Conservation (phyloP, 2,329 filamentous ascomycete species). For the Pseudogymnoascus sp. region DNA sequence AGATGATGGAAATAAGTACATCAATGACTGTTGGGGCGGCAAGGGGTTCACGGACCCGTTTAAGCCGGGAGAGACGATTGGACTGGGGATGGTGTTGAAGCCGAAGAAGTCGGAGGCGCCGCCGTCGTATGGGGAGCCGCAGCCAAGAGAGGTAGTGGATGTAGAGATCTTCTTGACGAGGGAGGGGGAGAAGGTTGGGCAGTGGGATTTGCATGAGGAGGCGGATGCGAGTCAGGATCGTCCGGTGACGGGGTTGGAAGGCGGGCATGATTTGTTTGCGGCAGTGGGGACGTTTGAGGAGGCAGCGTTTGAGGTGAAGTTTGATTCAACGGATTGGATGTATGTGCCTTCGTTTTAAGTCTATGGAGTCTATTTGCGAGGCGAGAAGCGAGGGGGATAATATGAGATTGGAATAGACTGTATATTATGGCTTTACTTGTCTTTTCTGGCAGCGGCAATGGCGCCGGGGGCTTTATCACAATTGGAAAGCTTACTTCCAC, state of each 20-base stretch:
- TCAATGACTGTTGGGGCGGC: slow-evolving; percentile 68
- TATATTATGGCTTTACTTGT: neutral
- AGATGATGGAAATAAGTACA: slow-evolving; percentile 68
- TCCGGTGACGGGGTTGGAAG: slow-evolving; percentile 59
- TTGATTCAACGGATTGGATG: slow-evolving; percentile 50
- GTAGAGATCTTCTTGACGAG: slow-evolving; percentile 63
- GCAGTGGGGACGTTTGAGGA: slow-evolving; percentile 62
- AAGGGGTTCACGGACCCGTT: slow-evolving; percentile 59
- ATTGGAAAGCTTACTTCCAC: neutral
- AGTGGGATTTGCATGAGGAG: slow-evolving; percentile 71
- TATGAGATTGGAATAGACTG: neutral
- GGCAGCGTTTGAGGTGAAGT: slow-evolving; percentile 59
- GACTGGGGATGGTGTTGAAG: slow-evolving; percentile 59
- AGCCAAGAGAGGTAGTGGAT: slow-evolving; percentile 28
- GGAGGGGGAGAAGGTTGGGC: slow-evolving; percentile 48
- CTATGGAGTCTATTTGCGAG: neutral
- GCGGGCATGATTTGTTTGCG: slow-evolving; percentile 60
- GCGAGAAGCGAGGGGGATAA: neutral
- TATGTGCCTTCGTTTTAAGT: slow-evolving; percentile 30
- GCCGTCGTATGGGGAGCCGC: slow-evolving; percentile 25
- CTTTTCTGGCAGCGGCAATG: neutral
- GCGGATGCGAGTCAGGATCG: slow-evolving; percentile 53
- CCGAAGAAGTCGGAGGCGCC: slow-evolving; percentile 20
- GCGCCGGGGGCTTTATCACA: neutral
- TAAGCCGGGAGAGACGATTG: slow-evolving; percentile 55